These are phyloP conservation scores for Tuber indicum DNA, from an alignment of 495 filamentous ascomycete genomes.

Conservation along the genomic window DNA sequence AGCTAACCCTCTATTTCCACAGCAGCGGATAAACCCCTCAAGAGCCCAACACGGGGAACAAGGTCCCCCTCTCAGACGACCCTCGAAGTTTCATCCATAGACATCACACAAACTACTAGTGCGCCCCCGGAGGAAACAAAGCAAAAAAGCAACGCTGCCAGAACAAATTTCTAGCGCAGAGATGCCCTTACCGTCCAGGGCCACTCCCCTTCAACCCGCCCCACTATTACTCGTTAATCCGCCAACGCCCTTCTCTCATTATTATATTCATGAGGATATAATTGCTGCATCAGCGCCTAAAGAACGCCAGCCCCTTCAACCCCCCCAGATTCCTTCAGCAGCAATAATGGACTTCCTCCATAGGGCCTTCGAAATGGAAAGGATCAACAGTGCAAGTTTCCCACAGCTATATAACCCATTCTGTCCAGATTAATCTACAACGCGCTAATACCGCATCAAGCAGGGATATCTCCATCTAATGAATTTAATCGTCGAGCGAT, in stretches of 20 bases:
- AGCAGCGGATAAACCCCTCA: background rate
- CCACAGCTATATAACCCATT: background rate
- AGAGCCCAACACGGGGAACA: background rate
- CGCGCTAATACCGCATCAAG: background rate
- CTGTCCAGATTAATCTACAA: constrained; percentile 6
- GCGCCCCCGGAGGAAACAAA: background rate
- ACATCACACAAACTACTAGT: background rate
- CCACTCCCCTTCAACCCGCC: background rate
- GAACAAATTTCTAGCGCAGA: background rate
- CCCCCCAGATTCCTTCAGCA: background rate
- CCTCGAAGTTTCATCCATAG: background rate
- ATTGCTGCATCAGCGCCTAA: background rate
- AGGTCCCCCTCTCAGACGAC: background rate
- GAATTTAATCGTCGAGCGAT: constrained; percentile 19
- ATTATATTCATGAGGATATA: background rate
- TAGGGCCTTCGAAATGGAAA: background rate
- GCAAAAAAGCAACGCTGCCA: background rate
- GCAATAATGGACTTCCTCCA: background rate
- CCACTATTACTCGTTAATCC: background rate
- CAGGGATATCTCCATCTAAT: constrained; percentile 23
- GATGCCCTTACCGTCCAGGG: background rate
- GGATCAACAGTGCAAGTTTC: constrained; percentile 17
- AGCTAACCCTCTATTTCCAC: background rate
- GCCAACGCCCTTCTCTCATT: background rate
- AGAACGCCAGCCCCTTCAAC: background rate